Percentiles rank a stretch among this genome's conserved stretches.
Evolutionary conservation across 257 asterid species (phyloP).

Genomic region (Prunella vulgaris): DNA sequence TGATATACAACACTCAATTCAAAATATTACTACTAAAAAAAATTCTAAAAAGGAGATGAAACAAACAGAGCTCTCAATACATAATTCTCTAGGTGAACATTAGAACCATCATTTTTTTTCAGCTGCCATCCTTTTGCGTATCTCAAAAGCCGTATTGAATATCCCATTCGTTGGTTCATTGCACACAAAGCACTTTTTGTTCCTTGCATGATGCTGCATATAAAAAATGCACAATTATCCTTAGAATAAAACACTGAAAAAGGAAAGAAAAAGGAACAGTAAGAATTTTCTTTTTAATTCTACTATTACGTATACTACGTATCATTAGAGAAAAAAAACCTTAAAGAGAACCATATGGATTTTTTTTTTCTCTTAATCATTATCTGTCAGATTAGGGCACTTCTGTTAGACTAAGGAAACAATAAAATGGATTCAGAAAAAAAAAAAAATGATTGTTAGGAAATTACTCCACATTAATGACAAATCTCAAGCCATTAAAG

Average conservation of each 20-base stretch:
- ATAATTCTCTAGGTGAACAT: not conserved
- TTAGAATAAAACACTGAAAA: constrained; percentile 1
- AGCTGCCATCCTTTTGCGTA: constrained; percentile 66
- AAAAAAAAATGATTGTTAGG: not conserved
- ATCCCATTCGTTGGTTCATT: constrained; percentile 93
- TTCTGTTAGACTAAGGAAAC: not conserved
- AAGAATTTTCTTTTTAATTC: not conserved
- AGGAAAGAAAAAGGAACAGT: not conserved
- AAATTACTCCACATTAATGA: not conserved
- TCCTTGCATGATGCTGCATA: constrained; percentile 87
- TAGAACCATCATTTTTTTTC: constrained; percentile 42
- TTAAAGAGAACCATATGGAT: not conserved
- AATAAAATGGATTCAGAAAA: not conserved
- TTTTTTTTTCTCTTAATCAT: not conserved
- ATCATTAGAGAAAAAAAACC: not conserved
- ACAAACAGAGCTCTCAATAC: not conserved
- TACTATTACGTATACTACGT: not conserved
- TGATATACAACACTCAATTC: constrained; percentile 12
- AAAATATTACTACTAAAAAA: not conserved
- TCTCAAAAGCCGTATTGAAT: constrained; percentile 94
- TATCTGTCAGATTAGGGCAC: not conserved
- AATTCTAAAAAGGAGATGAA: constrained; percentile 15
- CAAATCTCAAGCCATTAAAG: not conserved
- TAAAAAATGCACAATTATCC: not conserved
- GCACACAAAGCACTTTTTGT: constrained; percentile 97